Evolutionary conservation across 1,284 basidiomycete species (phyloP).

Genomic region (Boletellus deceptivus): DNA sequence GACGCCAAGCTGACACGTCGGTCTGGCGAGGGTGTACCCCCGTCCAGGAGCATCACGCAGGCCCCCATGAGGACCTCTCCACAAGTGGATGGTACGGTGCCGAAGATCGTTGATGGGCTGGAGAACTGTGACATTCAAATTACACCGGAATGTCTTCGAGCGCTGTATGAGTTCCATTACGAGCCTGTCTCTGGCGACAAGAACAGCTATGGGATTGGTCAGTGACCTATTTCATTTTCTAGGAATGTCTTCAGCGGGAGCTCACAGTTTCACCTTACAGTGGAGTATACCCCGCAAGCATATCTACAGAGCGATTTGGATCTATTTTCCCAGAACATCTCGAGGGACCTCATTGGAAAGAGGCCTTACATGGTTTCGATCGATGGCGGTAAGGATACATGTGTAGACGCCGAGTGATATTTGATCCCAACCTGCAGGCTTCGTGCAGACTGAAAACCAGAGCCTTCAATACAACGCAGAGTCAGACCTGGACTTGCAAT

Average conservation of each 20-base stretch:
- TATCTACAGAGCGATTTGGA: conserved; percentile 43
- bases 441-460: conserved; percentile 32
- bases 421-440: conserved; percentile 10
- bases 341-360: conserved; percentile 10
- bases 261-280: conserved; percentile 23
- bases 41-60: conserved; percentile 22
- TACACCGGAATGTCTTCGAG: conserved; percentile 44
- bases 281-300: conserved; percentile 40
- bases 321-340: conserved; percentile 39
- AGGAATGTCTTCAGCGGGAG: background rate
- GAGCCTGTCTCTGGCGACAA: conserved; percentile 37
- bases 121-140: conserved; percentile 43
- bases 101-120: conserved; percentile 19
- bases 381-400: conserved; percentile 14
- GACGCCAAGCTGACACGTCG: conserved; percentile 22
- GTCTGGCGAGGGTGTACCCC: background rate
- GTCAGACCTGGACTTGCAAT: conserved; percentile 54
- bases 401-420: background rate
- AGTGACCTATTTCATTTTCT: conserved; percentile 1
- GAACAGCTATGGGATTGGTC: conserved; percentile 52
- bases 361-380: conserved; percentile 15
- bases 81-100: conserved; percentile 34
- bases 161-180: conserved; percentile 45
- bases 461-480: conserved; percentile 48
- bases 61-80: conserved; percentile 32